Conservation (phyloP, 2,329 filamentous ascomycete genomes). For the Sporothrix protearum region DNA sequence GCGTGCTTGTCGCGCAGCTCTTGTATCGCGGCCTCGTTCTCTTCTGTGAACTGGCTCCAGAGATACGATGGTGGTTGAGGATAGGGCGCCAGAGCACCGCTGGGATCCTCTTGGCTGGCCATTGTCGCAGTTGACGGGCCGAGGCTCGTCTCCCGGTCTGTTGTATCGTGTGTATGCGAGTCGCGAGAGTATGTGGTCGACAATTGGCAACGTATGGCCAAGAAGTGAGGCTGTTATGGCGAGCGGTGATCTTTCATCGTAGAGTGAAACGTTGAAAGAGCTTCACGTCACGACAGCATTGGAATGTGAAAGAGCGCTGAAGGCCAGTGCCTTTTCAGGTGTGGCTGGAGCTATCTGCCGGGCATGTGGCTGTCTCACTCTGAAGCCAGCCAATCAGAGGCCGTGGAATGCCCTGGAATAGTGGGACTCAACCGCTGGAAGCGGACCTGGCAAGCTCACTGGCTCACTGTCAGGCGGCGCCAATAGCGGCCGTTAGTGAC, state of each 20-base stretch:
- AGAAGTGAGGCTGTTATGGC: not conserved
- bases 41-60: slow-evolving; percentile 80
- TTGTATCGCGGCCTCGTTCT: slow-evolving; percentile 61
- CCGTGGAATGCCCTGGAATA: not conserved
- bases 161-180: not conserved
- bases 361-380: slow-evolving; percentile 13
- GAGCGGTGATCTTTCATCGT: not conserved
- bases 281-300: not conserved
- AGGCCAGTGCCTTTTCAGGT: not conserved
- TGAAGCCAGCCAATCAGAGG: not conserved
- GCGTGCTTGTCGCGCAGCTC: slow-evolving; percentile 43
- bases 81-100: slow-evolving; percentile 36
- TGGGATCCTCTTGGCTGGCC: slow-evolving; percentile 50
- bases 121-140: slow-evolving; percentile 41
- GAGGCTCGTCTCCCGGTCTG: too few species aligned
- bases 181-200: not conserved
- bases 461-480: not conserved
- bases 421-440: not conserved
- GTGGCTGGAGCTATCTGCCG: slow-evolving; percentile 22
- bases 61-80: slow-evolving; percentile 79
- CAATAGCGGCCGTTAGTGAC: slow-evolving; percentile 5
- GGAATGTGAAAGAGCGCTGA: not conserved
- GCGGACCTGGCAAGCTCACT: not conserved
- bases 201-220: not conserved
- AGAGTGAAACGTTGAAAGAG: not conserved